Base-by-base conservation (phyloP, 2,329 filamentous ascomycete genomes). In the Xylaria polymorpha region DNA sequence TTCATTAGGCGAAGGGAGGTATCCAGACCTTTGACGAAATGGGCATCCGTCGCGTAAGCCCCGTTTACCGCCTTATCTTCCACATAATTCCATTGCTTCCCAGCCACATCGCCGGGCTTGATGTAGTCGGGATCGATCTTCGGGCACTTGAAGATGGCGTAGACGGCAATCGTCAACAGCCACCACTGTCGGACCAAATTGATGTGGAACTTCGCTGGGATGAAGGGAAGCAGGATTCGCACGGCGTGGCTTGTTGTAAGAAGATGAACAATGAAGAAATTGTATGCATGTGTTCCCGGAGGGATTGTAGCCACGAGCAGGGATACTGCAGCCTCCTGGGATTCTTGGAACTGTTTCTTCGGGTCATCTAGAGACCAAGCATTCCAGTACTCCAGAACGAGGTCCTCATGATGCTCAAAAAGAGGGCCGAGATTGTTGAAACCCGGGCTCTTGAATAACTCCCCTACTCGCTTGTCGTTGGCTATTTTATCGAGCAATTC, bases 351-450 rank as follows among this genome's bases (percentile, higher is more conserved):
- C 75, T 94, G 91, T 72, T 87, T 85, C n/a, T 85, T 85, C 0
- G 92, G 91, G 69, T 94, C 85, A 9, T 85, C 81, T 25, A 97
- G 85, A 10, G 86, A 84, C 94, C 94, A 98, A 3, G 92, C 90
- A 73, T 97, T 96, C 93, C 94, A 98, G 82, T 98, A 93, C 74
- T 97, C 91, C 55, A 98, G 80, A 18, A 97, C 83, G 0, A 90
- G 85, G 15, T 86, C 84, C 76, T 95, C 91, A 61, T 91, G 87
- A 68, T 91, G 83, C 43, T 87, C 81, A 70, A 98, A 91, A 8
- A 98, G 83, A 1, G 82, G 81, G 4, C 89, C 84, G 61, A 97
- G 84, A 74, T 96, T 93, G 43, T 86, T 83, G 58, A 84, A 81
- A 1, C 88, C 88, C 0, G 86, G 84, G 7, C 85, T 79, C 15